Conservation (phyloP, 306 rosid genomes). For the Erythrophleum fordii region DNA sequence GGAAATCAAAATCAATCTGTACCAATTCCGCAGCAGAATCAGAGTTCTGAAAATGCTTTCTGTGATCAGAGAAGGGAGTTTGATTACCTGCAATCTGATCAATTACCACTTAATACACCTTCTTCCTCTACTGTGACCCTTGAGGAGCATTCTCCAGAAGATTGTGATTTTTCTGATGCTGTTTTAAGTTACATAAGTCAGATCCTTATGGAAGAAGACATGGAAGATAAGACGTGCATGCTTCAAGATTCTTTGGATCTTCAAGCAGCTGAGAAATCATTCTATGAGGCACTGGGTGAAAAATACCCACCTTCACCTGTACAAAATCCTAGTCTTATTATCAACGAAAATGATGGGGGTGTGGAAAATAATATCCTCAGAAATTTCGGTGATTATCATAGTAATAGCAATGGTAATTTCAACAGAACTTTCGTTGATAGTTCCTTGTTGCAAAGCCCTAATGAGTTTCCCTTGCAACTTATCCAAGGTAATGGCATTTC, state of each 20-base stretch:
- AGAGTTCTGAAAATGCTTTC: conserved; percentile 43
- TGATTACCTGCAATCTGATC: conserved; percentile 50
- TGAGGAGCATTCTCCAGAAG: conserved; percentile 78
- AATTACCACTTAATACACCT: conserved; percentile 39
- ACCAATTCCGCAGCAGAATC: conserved; percentile 52
- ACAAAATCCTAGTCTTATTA: conserved; percentile 31
- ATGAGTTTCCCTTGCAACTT: conserved; percentile 44
- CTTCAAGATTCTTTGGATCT: conserved; percentile 92
- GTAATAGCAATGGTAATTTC: conserved; percentile 46
- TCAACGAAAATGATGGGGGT: conserved; percentile 45
- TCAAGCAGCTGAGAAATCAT: conserved; percentile 88
- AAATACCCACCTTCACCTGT: conserved; percentile 76
- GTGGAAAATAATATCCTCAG: conserved; percentile 41
- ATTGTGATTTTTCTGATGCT: conserved; percentile 89
- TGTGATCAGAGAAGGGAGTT: conserved; percentile 49
- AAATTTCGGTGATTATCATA: conserved; percentile 41
- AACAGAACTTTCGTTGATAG: conserved; percentile 43
- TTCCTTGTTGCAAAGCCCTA: conserved; percentile 36
- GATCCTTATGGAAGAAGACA: conserved; percentile 97
- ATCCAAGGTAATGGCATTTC: conserved; percentile 46
- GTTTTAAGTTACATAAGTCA: conserved; percentile 80
- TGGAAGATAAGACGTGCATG: conserved; percentile 87
- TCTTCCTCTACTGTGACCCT: conserved; percentile 50
- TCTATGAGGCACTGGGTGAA: conserved; percentile 88
- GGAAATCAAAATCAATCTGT: conserved; percentile 58